Evolutionary conservation across 176 grass and related monocot genomes (phyloP).

Genomic region (Hordeum vulgare): DNA sequence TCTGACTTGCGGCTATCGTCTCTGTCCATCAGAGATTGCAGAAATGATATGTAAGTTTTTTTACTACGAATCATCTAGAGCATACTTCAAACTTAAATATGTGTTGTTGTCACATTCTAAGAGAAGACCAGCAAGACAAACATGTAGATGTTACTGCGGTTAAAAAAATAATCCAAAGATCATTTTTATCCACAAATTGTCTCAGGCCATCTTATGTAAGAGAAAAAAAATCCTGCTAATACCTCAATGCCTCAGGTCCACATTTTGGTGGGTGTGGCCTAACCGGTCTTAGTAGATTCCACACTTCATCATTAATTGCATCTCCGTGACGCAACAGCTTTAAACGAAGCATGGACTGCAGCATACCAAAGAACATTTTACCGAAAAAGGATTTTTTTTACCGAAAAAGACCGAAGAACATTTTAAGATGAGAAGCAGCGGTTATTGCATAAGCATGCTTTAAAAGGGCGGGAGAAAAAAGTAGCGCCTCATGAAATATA

Average conservation of each 20-base stretch:
- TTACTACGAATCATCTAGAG: not conserved
- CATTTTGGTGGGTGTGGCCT: conserved; percentile 40
- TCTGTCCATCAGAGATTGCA: conserved; percentile 28
- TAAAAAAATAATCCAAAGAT: not conserved
- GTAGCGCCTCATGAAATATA: not conserved
- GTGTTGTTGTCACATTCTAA: conserved; percentile 3
- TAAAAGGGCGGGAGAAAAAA: not conserved
- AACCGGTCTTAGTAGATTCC: conserved; percentile 19
- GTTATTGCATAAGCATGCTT: conserved; percentile 3
- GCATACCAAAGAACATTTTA: not conserved
- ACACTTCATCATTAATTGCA: conserved; percentile 43
- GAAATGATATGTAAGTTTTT: not conserved
- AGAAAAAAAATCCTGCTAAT: not conserved
- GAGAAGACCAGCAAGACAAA: not conserved
- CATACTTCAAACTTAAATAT: not conserved
- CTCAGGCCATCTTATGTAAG: not conserved
- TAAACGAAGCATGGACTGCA: conserved; percentile 86
- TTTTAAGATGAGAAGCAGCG: not conserved
- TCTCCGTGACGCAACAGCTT: conserved; percentile 52
- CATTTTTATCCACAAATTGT: not conserved
- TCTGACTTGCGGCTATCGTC: not conserved
- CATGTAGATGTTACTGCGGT: not conserved
- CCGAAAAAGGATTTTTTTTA: no score
- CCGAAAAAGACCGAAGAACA: conserved; percentile 15
- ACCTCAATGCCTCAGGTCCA: conserved; percentile 48